Conservation (phyloP, 2,329 filamentous ascomycete species). For the Ophiocordyceps camponoti-floridani region DNA sequence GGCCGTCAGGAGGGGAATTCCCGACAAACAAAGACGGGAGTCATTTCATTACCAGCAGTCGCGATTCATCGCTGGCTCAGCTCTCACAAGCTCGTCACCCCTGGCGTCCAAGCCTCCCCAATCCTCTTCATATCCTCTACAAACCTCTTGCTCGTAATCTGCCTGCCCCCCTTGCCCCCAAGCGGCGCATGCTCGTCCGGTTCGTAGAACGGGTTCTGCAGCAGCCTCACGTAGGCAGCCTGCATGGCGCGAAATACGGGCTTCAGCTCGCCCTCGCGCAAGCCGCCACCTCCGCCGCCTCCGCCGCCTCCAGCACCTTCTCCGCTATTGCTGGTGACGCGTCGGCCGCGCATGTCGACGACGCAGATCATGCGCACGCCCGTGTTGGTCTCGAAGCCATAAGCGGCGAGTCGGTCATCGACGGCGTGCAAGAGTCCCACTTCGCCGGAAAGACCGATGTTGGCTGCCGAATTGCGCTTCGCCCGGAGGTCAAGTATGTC, state of each 20-base stretch:
- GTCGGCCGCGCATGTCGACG: slow-evolving; percentile 72
- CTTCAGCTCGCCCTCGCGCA: slow-evolving; percentile 77
- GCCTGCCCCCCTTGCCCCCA: slow-evolving; percentile 35
- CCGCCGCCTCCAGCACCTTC: too few species aligned
- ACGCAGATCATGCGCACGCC: slow-evolving; percentile 80
- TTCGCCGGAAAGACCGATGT: slow-evolving; percentile 51
- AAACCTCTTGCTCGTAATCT: slow-evolving; percentile 71
- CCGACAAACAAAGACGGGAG: too few species aligned
- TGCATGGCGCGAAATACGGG: slow-evolving; percentile 85
- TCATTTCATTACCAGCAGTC: too few species aligned
- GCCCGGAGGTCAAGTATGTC: slow-evolving; percentile 85
- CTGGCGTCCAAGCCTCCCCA: slow-evolving; percentile 69
- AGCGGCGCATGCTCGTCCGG: slow-evolving; percentile 64
- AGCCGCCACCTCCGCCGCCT: slow-evolving; percentile 32
- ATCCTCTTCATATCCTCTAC: slow-evolving; percentile 69
- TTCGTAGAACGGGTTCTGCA: slow-evolving; percentile 90
- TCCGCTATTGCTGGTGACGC: slow-evolving; percentile 11
- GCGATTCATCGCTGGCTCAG: too few species aligned
- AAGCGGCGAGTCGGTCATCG: slow-evolving; percentile 82
- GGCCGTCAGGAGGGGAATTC: too few species aligned
- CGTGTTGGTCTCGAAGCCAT: slow-evolving; percentile 94
- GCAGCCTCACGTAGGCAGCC: slow-evolving; percentile 69
- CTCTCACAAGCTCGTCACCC: slow-evolving; percentile 37
- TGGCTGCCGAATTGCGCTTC: slow-evolving; percentile 40
- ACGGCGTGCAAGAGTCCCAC: slow-evolving; percentile 83